Percentiles rank a stretch among this genome's conserved stretches.
Conservation (phyloP, 345 rosid genomes). For the Pugionium dolabratum region DNA sequence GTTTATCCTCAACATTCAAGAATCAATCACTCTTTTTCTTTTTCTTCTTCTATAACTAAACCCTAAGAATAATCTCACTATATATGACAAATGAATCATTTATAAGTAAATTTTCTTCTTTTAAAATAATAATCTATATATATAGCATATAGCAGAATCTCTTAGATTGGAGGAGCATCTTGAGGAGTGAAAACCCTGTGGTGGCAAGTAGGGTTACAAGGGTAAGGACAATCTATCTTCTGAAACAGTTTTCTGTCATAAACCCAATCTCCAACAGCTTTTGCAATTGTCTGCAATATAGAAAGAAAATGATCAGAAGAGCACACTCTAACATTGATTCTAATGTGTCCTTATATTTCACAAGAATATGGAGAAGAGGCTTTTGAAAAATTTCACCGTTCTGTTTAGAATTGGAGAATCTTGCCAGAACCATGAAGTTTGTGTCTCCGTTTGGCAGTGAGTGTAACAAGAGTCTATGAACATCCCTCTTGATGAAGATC, state of each 20-base stretch:
- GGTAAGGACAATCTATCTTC: slow-evolving; percentile 88
- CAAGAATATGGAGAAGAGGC: not conserved
- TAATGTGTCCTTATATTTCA: slow-evolving; percentile 1
- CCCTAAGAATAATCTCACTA: slow-evolving; percentile 20
- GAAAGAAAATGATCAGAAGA: slow-evolving; percentile 2
- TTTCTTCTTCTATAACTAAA: slow-evolving; percentile 27
- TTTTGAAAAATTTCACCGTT: slow-evolving; percentile 41
- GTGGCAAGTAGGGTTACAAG: slow-evolving; percentile 93
- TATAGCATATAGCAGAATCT: not conserved
- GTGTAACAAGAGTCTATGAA: slow-evolving; percentile 80
- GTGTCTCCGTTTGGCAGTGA: slow-evolving; percentile 87
- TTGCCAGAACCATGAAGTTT: slow-evolving; percentile 70
- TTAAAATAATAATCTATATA: slow-evolving; percentile 28
- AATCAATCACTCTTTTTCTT: slow-evolving; percentile 38
- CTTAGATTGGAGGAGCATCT: slow-evolving; percentile 44
- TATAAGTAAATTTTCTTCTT: slow-evolving; percentile 20
- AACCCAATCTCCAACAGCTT: slow-evolving; percentile 92
- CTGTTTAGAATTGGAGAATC: slow-evolving; percentile 64
- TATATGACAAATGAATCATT: slow-evolving; percentile 37
- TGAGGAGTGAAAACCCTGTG: slow-evolving; percentile 47
- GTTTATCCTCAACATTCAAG: slow-evolving; percentile 46
- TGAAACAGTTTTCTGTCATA: slow-evolving; percentile 62
- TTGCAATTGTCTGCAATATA: slow-evolving; percentile 64
- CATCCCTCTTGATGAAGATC: slow-evolving; percentile 69
- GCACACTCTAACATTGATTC: slow-evolving; percentile 15